Percentiles rank a stretch among this genome's conserved stretches.
Conservation (phyloP, 352 stramenopile species). For the Phytophthora cryptogea region DNA sequence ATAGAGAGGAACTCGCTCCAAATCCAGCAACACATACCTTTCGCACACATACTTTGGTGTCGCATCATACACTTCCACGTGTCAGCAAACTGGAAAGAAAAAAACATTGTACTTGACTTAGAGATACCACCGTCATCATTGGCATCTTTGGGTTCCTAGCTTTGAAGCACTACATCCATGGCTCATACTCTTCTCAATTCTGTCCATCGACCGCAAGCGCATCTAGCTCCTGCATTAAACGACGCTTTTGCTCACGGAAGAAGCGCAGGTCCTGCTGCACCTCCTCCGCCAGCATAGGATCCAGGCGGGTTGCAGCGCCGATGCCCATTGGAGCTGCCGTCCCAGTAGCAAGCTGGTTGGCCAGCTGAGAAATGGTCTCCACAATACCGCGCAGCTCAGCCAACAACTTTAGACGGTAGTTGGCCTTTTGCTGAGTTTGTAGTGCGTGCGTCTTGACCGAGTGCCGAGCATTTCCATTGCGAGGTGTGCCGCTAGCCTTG, state of each 20-base stretch:
- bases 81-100: constrained; percentile 10
- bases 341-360: constrained; percentile 26
- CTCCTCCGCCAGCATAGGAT: constrained; percentile 32
- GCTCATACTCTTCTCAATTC: constrained; percentile 8
- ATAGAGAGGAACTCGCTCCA: constrained; percentile 12
- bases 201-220: constrained; percentile 13
- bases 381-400: constrained; percentile 36
- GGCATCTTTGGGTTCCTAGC: constrained; percentile 4
- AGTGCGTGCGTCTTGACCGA: constrained; percentile 13
- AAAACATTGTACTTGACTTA: constrained; percentile 21
- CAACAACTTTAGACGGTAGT: constrained; percentile 35
- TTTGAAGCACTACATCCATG: constrained; percentile 10
- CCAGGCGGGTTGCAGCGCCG: constrained; percentile 17
- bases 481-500: neutral
- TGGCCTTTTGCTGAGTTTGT: constrained; percentile 22
- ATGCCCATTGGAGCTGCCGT: constrained; percentile 19
- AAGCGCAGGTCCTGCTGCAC: constrained; percentile 38
- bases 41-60: constrained; percentile 8
- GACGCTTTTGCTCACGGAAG: constrained; percentile 34
- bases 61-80: constrained; percentile 9
- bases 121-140: constrained; percentile 8
- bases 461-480: constrained; percentile 11
- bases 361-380: constrained; percentile 34
- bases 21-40: neutral
- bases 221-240: constrained; percentile 32